Percentiles rank a stretch among this genome's conserved stretches.
These are phyloP conservation scores for Caloboletus firmus DNA, from an alignment of 1,284 basidiomycete species.

Conservation along the genomic window DNA sequence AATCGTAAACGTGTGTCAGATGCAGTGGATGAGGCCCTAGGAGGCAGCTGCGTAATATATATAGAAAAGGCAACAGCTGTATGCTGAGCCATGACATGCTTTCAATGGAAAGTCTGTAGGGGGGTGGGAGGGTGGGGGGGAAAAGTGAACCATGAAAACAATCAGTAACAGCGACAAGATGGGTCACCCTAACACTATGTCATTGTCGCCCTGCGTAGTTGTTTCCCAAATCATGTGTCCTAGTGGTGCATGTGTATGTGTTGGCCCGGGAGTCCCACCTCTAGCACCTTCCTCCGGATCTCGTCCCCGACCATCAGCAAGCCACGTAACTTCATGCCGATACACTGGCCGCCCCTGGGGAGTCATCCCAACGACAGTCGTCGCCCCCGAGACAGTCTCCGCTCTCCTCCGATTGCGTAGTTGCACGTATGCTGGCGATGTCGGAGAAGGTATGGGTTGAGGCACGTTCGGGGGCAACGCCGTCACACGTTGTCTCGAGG, in stretches of 20 bases:
- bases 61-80: constrained; percentile 1
- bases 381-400: constrained; percentile 41
- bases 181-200: constrained; percentile 34
- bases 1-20: constrained; percentile 6
- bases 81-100: constrained; percentile 5
- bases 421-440: constrained; percentile 21
- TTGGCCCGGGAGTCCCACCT: constrained; percentile 17
- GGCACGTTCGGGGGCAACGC: constrained; percentile 31
- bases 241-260: constrained; percentile 22
- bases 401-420: constrained; percentile 36
- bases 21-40: constrained; percentile 10
- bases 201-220: constrained; percentile 30
- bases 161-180: constrained; percentile 8
- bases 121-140: not conserved
- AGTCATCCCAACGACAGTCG: constrained; percentile 32
- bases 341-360: constrained; percentile 32
- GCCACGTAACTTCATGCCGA: constrained; percentile 31
- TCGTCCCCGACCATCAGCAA: constrained; percentile 22
- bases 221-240: constrained; percentile 32
- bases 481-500: constrained; percentile 29
- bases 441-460: constrained; percentile 27
- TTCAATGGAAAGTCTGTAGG: constrained; percentile 7
- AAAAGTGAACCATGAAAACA: not conserved
- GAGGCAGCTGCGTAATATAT: constrained; percentile 1
- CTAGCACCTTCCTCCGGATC: constrained; percentile 23